Percentiles rank a stretch among this genome's conserved stretches.
Evolutionary conservation across 352 stramenopile species (phyloP).

Genomic region (Phytophthora sojae): DNA sequence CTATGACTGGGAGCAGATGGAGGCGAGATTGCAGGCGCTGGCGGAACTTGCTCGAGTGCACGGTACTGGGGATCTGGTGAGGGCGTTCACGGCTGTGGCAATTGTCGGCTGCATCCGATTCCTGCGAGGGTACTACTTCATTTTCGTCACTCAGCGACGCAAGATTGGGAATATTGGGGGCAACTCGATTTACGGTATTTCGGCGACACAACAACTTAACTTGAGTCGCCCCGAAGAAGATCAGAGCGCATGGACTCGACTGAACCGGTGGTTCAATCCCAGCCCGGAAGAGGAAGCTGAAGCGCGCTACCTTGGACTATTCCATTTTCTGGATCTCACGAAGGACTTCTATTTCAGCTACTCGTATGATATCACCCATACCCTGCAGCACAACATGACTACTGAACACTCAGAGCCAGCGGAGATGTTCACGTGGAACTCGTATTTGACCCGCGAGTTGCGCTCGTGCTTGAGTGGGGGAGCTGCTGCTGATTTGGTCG

Average conservation of each 20-base stretch:
- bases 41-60: slow-evolving; percentile 52
- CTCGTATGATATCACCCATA: slow-evolving; percentile 98
- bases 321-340: slow-evolving; percentile 98
- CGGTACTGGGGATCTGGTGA: slow-evolving; percentile 54
- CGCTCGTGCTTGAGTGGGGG: slow-evolving; percentile 82
- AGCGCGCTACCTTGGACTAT: slow-evolving; percentile 95
- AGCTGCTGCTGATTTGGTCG: slow-evolving; percentile 87
- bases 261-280: slow-evolving; percentile 88
- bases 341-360: slow-evolving; percentile 99
- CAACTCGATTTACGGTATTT: slow-evolving; percentile 98
- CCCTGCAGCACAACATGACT: slow-evolving; percentile 98
- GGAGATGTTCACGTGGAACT: slow-evolving; percentile 98
- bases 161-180: slow-evolving; percentile 97
- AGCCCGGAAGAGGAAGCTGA: slow-evolving; percentile 86
- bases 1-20: slow-evolving; percentile 86
- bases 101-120: slow-evolving; percentile 99
- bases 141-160: slow-evolving; percentile 96
- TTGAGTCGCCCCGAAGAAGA: slow-evolving; percentile 70
- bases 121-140: slow-evolving; percentile 98
- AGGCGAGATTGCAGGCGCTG: slow-evolving; percentile 73
- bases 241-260: slow-evolving; percentile 62
- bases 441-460: slow-evolving; percentile 95
- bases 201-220: slow-evolving; percentile 92
- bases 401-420: slow-evolving; percentile 79
- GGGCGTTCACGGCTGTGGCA: slow-evolving; percentile 93